Evolutionary conservation across 202 grass and related monocot species (phyloP).

Genomic region (Tripidium arundinaceum): DNA sequence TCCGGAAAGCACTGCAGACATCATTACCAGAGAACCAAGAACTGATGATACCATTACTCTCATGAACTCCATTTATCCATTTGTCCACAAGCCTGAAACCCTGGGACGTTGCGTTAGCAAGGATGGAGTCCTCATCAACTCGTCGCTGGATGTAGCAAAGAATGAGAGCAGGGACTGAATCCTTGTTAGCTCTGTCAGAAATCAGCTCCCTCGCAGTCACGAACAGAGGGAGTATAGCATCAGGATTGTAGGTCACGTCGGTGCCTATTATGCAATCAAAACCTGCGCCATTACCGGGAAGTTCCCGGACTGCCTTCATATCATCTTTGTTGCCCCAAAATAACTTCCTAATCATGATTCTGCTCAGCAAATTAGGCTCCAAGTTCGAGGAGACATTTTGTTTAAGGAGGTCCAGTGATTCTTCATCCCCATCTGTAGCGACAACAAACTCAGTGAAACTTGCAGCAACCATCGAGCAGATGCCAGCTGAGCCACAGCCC

Average conservation of each 20-base stretch:
- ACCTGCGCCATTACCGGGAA: slow-evolving; percentile 25
- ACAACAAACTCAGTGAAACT: slow-evolving; percentile 56
- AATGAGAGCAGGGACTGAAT: slow-evolving; percentile 44
- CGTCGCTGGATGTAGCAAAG: slow-evolving; percentile 86
- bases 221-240: slow-evolving; percentile 77
- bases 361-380: slow-evolving; percentile 38
- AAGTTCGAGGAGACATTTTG: slow-evolving; percentile 64
- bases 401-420: slow-evolving; percentile 66
- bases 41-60: slow-evolving; percentile 58
- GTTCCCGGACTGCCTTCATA: slow-evolving; percentile 36
- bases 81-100: slow-evolving; percentile 73
- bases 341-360: slow-evolving; percentile 53
- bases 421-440: slow-evolving; percentile 79
- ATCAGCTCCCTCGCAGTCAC: slow-evolving; percentile 70
- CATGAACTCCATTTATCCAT: slow-evolving; percentile 70
- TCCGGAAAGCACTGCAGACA: slow-evolving; percentile 38
- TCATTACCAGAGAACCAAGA: slow-evolving; percentile 64
- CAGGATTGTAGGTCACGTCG: slow-evolving; percentile 76
- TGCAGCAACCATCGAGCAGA: slow-evolving; percentile 86
- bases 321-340: slow-evolving; percentile 76
- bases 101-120: slow-evolving; percentile 34
- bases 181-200: slow-evolving; percentile 20
- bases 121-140: slow-evolving; percentile 61
- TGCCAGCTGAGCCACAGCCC: slow-evolving; percentile 77
- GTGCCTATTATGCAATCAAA: slow-evolving; percentile 94